Evolutionary conservation across 2,329 filamentous ascomycete species (phyloP).

Genomic region (Penicillium aurantiogriseum): DNA sequence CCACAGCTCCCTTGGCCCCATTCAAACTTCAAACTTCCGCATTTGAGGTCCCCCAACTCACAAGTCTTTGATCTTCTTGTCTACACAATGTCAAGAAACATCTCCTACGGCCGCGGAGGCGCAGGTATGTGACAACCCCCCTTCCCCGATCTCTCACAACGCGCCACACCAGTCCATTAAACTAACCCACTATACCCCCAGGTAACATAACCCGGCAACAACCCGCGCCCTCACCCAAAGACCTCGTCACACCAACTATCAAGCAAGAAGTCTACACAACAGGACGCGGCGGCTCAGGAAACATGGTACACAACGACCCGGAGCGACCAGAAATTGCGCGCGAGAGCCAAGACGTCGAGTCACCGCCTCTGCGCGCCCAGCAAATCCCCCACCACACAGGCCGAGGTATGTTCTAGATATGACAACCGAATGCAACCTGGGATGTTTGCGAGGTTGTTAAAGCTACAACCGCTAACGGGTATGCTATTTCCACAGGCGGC

Average conservation of each 20-base stretch:
- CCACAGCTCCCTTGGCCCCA: background rate
- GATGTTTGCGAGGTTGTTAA: no score
- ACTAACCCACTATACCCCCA: slow-evolving; percentile 16
- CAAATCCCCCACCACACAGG: slow-evolving; percentile 44
- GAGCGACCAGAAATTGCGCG: slow-evolving; percentile 66
- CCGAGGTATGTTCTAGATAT: slow-evolving; percentile 37
- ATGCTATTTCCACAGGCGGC: slow-evolving; percentile 26
- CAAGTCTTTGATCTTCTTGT: background rate
- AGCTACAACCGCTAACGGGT: background rate
- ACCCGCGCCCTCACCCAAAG: slow-evolving; percentile 53
- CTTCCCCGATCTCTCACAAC: background rate
- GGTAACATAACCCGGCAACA: slow-evolving; percentile 64
- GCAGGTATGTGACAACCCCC: slow-evolving; percentile 52
- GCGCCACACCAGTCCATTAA: background rate
- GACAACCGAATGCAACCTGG: background rate
- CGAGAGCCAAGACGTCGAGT: slow-evolving; percentile 76
- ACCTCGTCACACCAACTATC: slow-evolving; percentile 78
- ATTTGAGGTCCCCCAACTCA: background rate
- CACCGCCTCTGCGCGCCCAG: slow-evolving; percentile 41
- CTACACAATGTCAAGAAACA: slow-evolving; percentile 29
- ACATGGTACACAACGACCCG: slow-evolving; percentile 78
- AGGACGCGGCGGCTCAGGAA: slow-evolving; percentile 81
- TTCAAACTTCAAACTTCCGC: background rate
- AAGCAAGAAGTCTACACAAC: slow-evolving; percentile 85
- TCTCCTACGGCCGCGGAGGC: slow-evolving; percentile 74